These are phyloP conservation scores for Theileria annulata DNA, from an alignment of 169 alveolate genomes.

Conservation along the genomic window DNA sequence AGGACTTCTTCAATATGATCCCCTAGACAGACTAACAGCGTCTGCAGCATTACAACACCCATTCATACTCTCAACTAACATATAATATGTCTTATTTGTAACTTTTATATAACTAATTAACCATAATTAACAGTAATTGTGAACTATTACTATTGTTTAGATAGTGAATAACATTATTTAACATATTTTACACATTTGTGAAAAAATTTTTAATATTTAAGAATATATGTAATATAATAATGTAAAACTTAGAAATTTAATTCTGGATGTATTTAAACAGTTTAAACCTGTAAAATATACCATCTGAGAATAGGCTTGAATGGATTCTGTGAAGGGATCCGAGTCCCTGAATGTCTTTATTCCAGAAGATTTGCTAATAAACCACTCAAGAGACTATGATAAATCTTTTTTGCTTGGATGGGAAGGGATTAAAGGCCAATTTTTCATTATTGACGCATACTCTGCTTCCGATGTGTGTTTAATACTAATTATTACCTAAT, in stretches of 20 bases:
- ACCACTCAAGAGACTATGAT: constrained; percentile 1
- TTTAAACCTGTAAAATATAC: neutral
- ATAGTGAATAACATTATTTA: too few relatives aligned
- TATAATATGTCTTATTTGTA: neutral
- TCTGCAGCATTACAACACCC: constrained; percentile 91
- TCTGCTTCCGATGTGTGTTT: constrained; percentile 1
- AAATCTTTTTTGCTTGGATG: neutral
- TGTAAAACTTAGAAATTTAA: neutral
- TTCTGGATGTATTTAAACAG: neutral
- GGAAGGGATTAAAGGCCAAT: neutral
- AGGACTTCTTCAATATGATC: constrained; percentile 85
- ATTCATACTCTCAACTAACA: constrained; percentile 89
- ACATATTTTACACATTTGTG: too few relatives aligned
- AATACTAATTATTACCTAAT: neutral
- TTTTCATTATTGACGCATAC: constrained; percentile 10
- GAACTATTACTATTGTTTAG: too few relatives aligned
- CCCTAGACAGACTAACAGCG: constrained; percentile 84
- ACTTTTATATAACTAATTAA: neutral
- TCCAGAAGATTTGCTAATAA: neutral
- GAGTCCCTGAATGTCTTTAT: neutral
- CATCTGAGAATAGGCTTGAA: neutral
- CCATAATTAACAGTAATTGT: too few relatives aligned
- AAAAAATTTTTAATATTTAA: too few relatives aligned
- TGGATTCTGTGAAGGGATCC: neutral
- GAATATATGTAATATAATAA: too few relatives aligned